Conservation (phyloP, 805 yeast genomes). For the Wickerhamomyces mucosus region DNA sequence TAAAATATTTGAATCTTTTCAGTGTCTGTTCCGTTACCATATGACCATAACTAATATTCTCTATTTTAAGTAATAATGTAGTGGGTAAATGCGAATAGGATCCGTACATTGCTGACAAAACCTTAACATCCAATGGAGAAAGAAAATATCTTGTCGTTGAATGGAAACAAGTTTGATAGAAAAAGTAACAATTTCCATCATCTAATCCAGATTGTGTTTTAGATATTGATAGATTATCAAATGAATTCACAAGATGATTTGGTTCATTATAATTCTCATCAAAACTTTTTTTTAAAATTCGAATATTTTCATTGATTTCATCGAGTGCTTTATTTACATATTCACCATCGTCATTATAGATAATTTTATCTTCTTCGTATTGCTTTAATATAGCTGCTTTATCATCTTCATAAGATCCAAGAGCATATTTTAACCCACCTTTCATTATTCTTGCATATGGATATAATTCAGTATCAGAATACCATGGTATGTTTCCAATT, state of each 20-base stretch:
- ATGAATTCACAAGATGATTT: slow-evolving; percentile 7
- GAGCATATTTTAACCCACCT: slow-evolving; percentile 47
- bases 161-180: slow-evolving; percentile 70
- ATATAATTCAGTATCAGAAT: slow-evolving; percentile 26
- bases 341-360: slow-evolving; percentile 51
- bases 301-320: slow-evolving; percentile 40
- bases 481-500: slow-evolving; percentile 49
- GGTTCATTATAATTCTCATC: slow-evolving; percentile 14
- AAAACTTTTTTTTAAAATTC: slow-evolving; percentile 27
- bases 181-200: slow-evolving; percentile 47
- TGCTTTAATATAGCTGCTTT: slow-evolving; percentile 40
- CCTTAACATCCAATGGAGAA: slow-evolving; percentile 71
- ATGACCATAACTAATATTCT: slow-evolving; percentile 59
- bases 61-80: slow-evolving; percentile 49
- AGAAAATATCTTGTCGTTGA: slow-evolving; percentile 58
- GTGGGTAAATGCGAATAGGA: slow-evolving; percentile 63
- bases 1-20: slow-evolving; percentile 60
- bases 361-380: slow-evolving; percentile 44
- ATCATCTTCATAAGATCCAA: slow-evolving; percentile 51
- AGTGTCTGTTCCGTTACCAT: slow-evolving; percentile 49
- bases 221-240: slow-evolving; percentile 9
- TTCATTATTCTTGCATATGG: slow-evolving; percentile 60
- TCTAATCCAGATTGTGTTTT: slow-evolving; percentile 15
- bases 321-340: slow-evolving; percentile 46
- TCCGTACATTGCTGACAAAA: slow-evolving; percentile 54